phyloP scores from a whole-genome alignment of 2,329 filamentous ascomycete genomes.

The Fusarium annulatum region DNA sequence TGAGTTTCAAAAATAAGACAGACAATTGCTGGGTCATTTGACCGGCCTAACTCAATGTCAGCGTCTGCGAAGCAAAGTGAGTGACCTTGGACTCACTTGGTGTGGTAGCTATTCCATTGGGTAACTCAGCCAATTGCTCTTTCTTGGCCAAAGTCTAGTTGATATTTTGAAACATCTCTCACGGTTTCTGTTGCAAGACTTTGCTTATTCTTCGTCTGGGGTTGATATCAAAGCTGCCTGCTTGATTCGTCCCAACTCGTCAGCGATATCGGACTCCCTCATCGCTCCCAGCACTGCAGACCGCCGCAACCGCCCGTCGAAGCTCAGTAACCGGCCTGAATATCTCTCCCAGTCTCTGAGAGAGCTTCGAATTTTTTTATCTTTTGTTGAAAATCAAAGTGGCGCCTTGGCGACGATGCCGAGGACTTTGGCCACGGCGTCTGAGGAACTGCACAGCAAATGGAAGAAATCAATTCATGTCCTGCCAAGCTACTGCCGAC shows the following conservation, averaged over 20 bases:
- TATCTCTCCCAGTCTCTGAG: rapidly evolving
- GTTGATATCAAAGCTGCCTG: neutral
- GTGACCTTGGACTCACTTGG: neutral
- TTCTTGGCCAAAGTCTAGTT: neutral
- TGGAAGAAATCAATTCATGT: neutral
- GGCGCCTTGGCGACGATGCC: neutral
- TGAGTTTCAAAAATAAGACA: neutral
- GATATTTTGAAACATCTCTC: neutral
- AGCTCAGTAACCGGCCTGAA: rapidly evolving
- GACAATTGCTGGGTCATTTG: neutral
- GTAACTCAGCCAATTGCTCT: neutral
- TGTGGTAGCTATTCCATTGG: neutral
- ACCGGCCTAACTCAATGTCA: neutral
- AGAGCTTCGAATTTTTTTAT: rapidly evolving
- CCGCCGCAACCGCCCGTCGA: too few relatives aligned
- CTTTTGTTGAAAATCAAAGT: neutral
- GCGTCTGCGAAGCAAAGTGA: neutral
- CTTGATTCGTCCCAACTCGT: neutral
- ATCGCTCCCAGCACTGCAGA: neutral
- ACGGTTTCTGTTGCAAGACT: neutral
- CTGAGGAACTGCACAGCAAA: neutral
- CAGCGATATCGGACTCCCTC: neutral
- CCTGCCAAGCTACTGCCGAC: rapidly evolving
- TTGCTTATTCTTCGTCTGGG: neutral
- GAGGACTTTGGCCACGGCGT: rapidly evolving